Conservation (phyloP, 352 stramenopile species). For the Aphanomyces stellatus region DNA sequence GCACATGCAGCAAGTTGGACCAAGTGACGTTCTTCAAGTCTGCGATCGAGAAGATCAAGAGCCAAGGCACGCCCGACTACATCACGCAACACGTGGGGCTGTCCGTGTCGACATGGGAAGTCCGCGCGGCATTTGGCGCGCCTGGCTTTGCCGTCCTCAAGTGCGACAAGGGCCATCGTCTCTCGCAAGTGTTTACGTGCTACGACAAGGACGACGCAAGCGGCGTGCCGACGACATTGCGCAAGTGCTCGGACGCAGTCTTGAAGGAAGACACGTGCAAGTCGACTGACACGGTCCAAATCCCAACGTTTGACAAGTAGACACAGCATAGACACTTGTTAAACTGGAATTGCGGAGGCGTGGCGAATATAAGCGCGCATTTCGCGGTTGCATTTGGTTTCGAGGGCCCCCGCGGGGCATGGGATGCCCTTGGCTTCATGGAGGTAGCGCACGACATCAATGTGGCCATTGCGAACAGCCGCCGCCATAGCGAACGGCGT, state of each 20-base stretch:
- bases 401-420: not conserved
- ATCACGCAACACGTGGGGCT: constrained; percentile 53
- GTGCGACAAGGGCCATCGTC: constrained; percentile 30
- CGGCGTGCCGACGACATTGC: constrained; percentile 40
- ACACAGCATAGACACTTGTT: not conserved
- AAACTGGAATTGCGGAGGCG: not conserved
- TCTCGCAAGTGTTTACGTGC: constrained; percentile 78
- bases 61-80: constrained; percentile 59
- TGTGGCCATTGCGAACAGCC: constrained; percentile 32
- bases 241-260: constrained; percentile 49
- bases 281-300: constrained; percentile 30
- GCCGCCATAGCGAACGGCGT: constrained; percentile 26
- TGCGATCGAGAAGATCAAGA: constrained; percentile 64
- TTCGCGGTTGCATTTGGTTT: not conserved
- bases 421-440: not conserved
- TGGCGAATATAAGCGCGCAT: not conserved
- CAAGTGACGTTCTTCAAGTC: constrained; percentile 80
- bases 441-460: constrained; percentile 34
- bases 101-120: constrained; percentile 31
- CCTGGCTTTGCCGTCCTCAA: constrained; percentile 23
- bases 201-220: constrained; percentile 33
- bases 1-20: constrained; percentile 84
- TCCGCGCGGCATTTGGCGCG: constrained; percentile 32
- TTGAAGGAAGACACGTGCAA: constrained; percentile 67
- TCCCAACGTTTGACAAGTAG: constrained; percentile 37